Base-by-base conservation (phyloP, 208 protist genomes). In the Leptomonas seymouri region DNA sequence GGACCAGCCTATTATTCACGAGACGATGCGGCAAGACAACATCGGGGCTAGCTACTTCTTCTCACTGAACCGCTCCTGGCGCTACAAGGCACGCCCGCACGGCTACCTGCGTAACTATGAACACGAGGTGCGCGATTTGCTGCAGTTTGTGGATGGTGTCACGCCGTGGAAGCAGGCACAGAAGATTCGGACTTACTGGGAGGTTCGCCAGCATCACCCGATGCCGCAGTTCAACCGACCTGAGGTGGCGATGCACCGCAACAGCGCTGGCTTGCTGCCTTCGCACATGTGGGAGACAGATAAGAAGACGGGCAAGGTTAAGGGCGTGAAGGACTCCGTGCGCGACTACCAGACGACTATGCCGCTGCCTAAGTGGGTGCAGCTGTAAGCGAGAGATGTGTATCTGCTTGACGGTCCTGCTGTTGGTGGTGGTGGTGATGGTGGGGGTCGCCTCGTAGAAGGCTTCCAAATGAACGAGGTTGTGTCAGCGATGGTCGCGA, bases 281-380 rank as follows among this genome's bases (percentile, higher is more conserved):
- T 64, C 90, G 41, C 89, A 97, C 63, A 39, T 93, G 65, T 97
- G 90, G 88, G 90, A 95, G 68, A 91, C 84, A 15, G 92, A 97
- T 74, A 97, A 95, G 82, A 97, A 97, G 84, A 93, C 92, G 1
- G 92, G 92, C 31, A 94, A 94, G 80, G 90, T 97, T 51, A 91
- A 88, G 71, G 82, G 64, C 12, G 87, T 97, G 55, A 97, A 93
- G 87, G 92, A 97, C 73, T 94, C 91, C 25, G 91, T 96, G 64
- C 86, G 91, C 27, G 91, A 94, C 71, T 96, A 96, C 68, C 86
- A 94, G 66, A 96, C 91, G n/a, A 90, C 83, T 67, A 86, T 82
- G 4, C 85, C 86, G 14, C 39, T 93, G 41, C 91, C 91, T 2
- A 93, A 82, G 56, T 96, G 91, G 91, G 89, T 93, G 56, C 76